Percentiles rank a stretch among this genome's conserved stretches.
These are phyloP conservation scores for Agastache rugosa DNA, from an alignment of 257 asterid genomes.

Conservation along the genomic window DNA sequence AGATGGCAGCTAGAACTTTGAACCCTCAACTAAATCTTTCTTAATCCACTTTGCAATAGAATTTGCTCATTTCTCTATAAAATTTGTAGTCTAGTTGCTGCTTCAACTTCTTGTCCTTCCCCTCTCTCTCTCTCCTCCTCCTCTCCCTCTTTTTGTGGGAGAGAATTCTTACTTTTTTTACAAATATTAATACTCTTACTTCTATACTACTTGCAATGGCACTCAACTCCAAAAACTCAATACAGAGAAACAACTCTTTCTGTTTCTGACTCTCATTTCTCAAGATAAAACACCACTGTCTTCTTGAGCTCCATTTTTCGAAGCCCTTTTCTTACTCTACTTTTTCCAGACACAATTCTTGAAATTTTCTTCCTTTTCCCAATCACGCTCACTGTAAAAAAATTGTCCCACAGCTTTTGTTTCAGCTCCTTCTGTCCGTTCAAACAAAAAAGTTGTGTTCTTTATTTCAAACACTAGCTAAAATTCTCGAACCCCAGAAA, in stretches of 20 bases:
- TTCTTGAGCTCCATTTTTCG: slow-evolving; percentile 39
- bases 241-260: slow-evolving; percentile 33
- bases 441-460: slow-evolving; percentile 23
- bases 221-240: slow-evolving; percentile 43
- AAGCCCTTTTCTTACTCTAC: slow-evolving; percentile 37
- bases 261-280: slow-evolving; percentile 28
- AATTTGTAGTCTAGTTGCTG: slow-evolving; percentile 12
- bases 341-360: slow-evolving; percentile 54
- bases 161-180: slow-evolving; percentile 24
- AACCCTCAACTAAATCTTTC: slow-evolving; percentile 15
- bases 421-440: slow-evolving; percentile 34
- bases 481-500: slow-evolving; percentile 13
- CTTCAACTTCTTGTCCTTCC: slow-evolving; percentile 4
- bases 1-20: neutral
- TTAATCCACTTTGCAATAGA: slow-evolving; percentile 17
- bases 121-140: neutral
- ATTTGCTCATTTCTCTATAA: slow-evolving; percentile 6
- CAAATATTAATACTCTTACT: too few relatives aligned
- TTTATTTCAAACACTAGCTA: slow-evolving; percentile 39
- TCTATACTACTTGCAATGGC: slow-evolving; percentile 37
- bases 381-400: slow-evolving; percentile 22
- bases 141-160: slow-evolving; percentile 8
- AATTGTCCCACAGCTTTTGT: slow-evolving; percentile 31
- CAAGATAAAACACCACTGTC: slow-evolving; percentile 18
- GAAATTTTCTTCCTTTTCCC: slow-evolving; percentile 45